A percentile compares a stretch with the other conserved stretches of the same genome.
These are phyloP conservation scores for Trichosporon ovoides DNA, from an alignment of 1,284 basidiomycete species.

Conservation along the genomic window DNA sequence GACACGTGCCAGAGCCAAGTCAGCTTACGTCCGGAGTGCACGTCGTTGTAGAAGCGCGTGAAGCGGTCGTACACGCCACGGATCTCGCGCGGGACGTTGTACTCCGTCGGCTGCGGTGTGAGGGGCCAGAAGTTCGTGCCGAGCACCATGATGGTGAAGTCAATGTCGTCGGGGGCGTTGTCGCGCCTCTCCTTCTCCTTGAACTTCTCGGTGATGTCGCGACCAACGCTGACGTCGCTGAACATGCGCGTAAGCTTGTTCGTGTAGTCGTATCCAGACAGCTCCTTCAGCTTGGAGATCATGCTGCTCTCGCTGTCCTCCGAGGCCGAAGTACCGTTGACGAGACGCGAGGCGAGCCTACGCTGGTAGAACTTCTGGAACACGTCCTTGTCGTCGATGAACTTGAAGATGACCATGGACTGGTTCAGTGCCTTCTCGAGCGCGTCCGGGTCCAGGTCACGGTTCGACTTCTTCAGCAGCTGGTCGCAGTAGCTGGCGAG, in stretches of 20 bases:
- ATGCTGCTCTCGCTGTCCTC: constrained; percentile 97
- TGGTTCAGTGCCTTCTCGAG: constrained; percentile 85
- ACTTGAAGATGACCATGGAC: constrained; percentile 97
- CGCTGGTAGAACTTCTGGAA: constrained; percentile 99
- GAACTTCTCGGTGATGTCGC: constrained; percentile 94
- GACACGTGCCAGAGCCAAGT: constrained; percentile 98
- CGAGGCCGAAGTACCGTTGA: constrained; percentile 86
- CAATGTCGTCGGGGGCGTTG: constrained; percentile 60
- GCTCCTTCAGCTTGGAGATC: constrained; percentile 98
- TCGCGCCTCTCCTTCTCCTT: constrained; percentile 83
- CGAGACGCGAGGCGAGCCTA: constrained; percentile 90
- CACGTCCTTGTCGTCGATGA: constrained; percentile 98
- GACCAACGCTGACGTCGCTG: constrained; percentile 92
- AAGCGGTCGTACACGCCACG: constrained; percentile 84
- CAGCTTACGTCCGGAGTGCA: constrained; percentile 70
- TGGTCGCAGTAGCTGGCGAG: constrained; percentile 91
- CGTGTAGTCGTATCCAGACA: constrained; percentile 97
- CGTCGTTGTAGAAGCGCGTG: constrained; percentile 86
- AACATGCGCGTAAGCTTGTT: constrained; percentile 99
- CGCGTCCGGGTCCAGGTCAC: constrained; percentile 82
- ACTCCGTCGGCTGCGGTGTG: constrained; percentile 73
- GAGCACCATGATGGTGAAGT: constrained; percentile 88
- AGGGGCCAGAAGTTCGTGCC: constrained; percentile 97
- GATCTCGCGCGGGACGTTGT: constrained; percentile 84
- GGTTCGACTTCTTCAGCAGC: constrained; percentile 90